Percentiles rank a stretch among this genome's conserved stretches.
These are phyloP conservation scores for Gryganskiella cystojenkinii DNA, from an alignment of 192 early-diverging fungal genomes.

Conservation along the genomic window DNA sequence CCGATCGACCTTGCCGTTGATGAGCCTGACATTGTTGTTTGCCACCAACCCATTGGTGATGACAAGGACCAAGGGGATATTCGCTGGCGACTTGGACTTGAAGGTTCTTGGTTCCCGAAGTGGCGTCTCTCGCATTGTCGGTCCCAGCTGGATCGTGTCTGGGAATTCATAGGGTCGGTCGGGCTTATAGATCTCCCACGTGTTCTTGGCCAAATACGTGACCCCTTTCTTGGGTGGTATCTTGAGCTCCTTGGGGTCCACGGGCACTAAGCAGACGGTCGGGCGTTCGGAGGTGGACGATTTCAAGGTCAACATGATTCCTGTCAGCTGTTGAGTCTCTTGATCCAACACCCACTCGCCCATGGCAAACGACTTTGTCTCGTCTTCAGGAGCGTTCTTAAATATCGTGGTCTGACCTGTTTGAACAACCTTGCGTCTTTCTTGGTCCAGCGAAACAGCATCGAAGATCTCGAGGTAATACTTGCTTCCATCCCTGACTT, in stretches of 20 bases:
- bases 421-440: background rate
- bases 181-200: slow-evolving; percentile 30
- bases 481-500: slow-evolving; percentile 15
- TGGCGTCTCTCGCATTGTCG: background rate
- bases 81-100: slow-evolving; percentile 1
- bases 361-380: slow-evolving; percentile 22
- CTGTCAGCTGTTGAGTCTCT: slow-evolving; percentile 23
- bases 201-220: background rate
- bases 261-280: slow-evolving; percentile 19
- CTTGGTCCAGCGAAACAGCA: slow-evolving; percentile 4
- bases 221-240: background rate
- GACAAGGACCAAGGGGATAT: background rate
- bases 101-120: slow-evolving; percentile 7
- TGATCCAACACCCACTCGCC: slow-evolving; percentile 49
- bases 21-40: background rate
- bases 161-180: slow-evolving; percentile 37
- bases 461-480: slow-evolving; percentile 35
- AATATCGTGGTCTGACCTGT: slow-evolving; percentile 16
- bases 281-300: slow-evolving; percentile 12
- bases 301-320: slow-evolving; percentile 34
- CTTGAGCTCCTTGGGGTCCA: slow-evolving; percentile 28
- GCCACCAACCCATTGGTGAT: slow-evolving; percentile 4
- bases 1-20: slow-evolving; percentile 8
- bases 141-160: slow-evolving; percentile 30
- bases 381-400: slow-evolving; percentile 10